phyloP scores from a whole-genome alignment of 2,329 filamentous ascomycete species.

The Fusarium zealandicum region DNA sequence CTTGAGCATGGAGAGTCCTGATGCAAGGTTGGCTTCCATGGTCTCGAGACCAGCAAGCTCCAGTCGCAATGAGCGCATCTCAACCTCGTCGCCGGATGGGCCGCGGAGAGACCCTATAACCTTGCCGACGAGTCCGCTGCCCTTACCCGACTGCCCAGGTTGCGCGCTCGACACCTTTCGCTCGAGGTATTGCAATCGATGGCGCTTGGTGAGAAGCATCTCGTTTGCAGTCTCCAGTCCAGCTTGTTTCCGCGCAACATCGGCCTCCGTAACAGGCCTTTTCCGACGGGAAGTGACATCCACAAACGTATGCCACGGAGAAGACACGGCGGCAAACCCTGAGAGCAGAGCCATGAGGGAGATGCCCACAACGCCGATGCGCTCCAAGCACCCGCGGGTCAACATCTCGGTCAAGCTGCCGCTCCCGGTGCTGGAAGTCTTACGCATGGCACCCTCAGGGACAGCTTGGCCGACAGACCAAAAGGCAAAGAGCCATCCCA shows the following conservation, averaged over 20 bases:
- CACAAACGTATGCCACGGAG: slow-evolving; percentile 84
- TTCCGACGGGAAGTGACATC: slow-evolving; percentile 59
- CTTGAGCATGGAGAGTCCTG: slow-evolving; percentile 69
- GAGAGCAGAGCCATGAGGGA: slow-evolving; percentile 87
- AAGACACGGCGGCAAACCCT: slow-evolving; percentile 87
- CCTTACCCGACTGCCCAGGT: slow-evolving; percentile 35
- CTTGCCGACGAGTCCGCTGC: slow-evolving; percentile 71
- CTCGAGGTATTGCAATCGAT: slow-evolving; percentile 73
- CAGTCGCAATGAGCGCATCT: slow-evolving; percentile 69
- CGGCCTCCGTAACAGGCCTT: slow-evolving; percentile 72
- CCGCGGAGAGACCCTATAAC: slow-evolving; percentile 76
- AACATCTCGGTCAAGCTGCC: slow-evolving; percentile 49
- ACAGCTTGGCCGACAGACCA: slow-evolving; percentile 77
- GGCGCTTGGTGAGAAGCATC: slow-evolving; percentile 78
- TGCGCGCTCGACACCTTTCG: slow-evolving; percentile 59
- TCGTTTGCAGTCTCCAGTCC: slow-evolving; percentile 81
- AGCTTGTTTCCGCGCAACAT: slow-evolving; percentile 78
- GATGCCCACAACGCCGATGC: slow-evolving; percentile 85
- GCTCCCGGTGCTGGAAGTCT: slow-evolving; percentile 31
- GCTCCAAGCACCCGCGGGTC: slow-evolving; percentile 64
- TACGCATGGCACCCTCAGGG: slow-evolving; percentile 49
- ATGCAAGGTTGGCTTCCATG: slow-evolving; percentile 76
- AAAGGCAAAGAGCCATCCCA: slow-evolving; percentile 74
- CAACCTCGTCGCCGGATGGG: slow-evolving; percentile 64
- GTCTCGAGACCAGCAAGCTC: slow-evolving; percentile 82